A percentile compares a stretch with the other conserved stretches of the same genome.
phyloP scores from a whole-genome alignment of 176 grass and related monocot species.

The Dendrocalamus sinicus region DNA sequence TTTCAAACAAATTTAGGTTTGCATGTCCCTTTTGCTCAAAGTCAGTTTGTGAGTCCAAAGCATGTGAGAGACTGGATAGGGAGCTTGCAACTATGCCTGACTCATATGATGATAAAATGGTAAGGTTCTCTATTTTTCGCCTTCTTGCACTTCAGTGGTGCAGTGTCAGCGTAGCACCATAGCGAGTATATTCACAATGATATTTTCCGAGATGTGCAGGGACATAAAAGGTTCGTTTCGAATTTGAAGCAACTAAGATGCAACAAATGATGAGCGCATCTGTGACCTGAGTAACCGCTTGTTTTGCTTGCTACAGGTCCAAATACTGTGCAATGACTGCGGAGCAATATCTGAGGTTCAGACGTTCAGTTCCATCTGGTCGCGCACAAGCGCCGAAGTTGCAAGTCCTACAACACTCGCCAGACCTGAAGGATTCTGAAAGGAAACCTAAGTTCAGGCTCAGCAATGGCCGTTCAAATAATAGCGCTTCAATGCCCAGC shows the following conservation, averaged over 20 bases:
- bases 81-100: conserved; percentile 76
- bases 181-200: too few species aligned
- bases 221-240: too few species aligned
- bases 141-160: too few species aligned
- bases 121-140: not conserved
- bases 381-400: conserved; percentile 51
- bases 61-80: conserved; percentile 76
- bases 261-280: too few species aligned
- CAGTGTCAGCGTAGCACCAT: too few species aligned
- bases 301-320: too few species aligned
- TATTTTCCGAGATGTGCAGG: too few species aligned
- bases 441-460: not conserved
- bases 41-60: conserved; percentile 91
- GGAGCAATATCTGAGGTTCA: conserved; percentile 47
- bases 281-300: too few species aligned
- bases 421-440: conserved; percentile 34
- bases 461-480: not conserved
- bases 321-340: conserved; percentile 48
- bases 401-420: conserved; percentile 61
- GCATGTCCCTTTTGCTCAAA: conserved; percentile 88
- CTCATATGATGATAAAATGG: conserved; percentile 68
- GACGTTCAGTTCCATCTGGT: conserved; percentile 45
- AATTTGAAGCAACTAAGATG: too few species aligned
- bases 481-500: not conserved
- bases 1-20: conserved; percentile 38